A percentile compares a stretch with the other conserved stretches of the same genome.
Conservation (phyloP, 768 basidiomycete genomes). For the Stropharia rugosoannulata region DNA sequence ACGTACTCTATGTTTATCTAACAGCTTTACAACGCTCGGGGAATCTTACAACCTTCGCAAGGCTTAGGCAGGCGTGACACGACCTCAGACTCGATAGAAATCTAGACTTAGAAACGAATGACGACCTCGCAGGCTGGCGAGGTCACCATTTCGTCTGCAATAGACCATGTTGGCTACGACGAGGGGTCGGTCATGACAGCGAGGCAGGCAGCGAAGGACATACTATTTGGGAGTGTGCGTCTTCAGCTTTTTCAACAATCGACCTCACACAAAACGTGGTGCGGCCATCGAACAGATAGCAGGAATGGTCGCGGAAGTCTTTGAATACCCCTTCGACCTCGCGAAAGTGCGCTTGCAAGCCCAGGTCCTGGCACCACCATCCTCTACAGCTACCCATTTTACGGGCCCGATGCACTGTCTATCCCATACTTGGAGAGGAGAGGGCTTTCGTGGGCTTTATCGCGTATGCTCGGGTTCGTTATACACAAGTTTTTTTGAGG, state of each 20-base stretch:
- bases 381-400: constrained; percentile 55
- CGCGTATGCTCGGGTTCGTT: constrained; percentile 51
- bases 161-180: constrained; percentile 10
- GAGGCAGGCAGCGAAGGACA: constrained; percentile 42
- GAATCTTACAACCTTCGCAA: not conserved
- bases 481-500: not conserved
- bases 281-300: constrained; percentile 50
- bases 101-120: constrained; percentile 3
- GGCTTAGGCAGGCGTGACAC: not conserved
- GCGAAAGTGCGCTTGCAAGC: constrained; percentile 93
- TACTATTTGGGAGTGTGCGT: constrained; percentile 59
- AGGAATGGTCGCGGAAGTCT: constrained; percentile 78
- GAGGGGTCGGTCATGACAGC: constrained; percentile 13
- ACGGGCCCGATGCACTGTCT: constrained; percentile 89
- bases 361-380: constrained; percentile 68
- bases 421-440: constrained; percentile 72
- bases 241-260: not conserved
- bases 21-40: not conserved
- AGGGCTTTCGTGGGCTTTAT: constrained; percentile 85
- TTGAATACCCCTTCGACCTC: constrained; percentile 95
- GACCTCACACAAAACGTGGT: not conserved
- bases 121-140: constrained; percentile 13
- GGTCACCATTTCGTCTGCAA: constrained; percentile 8
- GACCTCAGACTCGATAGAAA: not conserved
- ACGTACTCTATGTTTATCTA: not conserved